These are phyloP conservation scores for Camellia lanceoleosa DNA, from an alignment of 148 eudicot genomes.

Conservation along the genomic window DNA sequence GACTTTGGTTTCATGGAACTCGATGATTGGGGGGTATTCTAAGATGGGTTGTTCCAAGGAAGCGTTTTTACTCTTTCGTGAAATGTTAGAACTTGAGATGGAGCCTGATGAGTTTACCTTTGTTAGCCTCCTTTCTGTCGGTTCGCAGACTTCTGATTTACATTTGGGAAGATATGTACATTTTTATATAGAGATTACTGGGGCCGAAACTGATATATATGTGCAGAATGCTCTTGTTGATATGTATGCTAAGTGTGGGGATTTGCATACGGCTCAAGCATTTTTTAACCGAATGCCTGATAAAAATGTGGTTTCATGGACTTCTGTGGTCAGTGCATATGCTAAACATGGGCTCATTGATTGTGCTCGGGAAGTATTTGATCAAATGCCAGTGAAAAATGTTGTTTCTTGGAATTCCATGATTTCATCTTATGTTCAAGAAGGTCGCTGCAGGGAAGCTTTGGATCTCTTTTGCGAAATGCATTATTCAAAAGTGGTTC, in stretches of 20 bases:
- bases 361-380: slow-evolving; percentile 25
- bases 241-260: slow-evolving; percentile 47
- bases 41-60: slow-evolving; percentile 26
- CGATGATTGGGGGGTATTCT: slow-evolving; percentile 44
- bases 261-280: slow-evolving; percentile 28
- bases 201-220: slow-evolving; percentile 24
- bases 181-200: slow-evolving; percentile 24
- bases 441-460: slow-evolving; percentile 28
- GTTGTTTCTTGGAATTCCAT: slow-evolving; percentile 45
- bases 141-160: slow-evolving; percentile 27
- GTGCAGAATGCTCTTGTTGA: slow-evolving; percentile 44
- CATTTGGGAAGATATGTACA: slow-evolving; percentile 30
- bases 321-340: slow-evolving; percentile 37
- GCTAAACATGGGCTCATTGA: slow-evolving; percentile 33
- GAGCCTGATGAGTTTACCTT: slow-evolving; percentile 36
- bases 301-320: slow-evolving; percentile 47
- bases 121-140: slow-evolving; percentile 38
- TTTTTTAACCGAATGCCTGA: slow-evolving; percentile 27
- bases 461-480: slow-evolving; percentile 23
- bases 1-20: slow-evolving; percentile 46
- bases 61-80: slow-evolving; percentile 30
- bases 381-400: slow-evolving; percentile 37
- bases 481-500: slow-evolving; percentile 21
- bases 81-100: slow-evolving; percentile 30
- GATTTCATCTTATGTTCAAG: slow-evolving; percentile 36